A percentile compares a stretch with the other conserved stretches of the same genome.
Evolutionary conservation across 257 asterid species (phyloP).

Genomic region (Eustoma russellianum): DNA sequence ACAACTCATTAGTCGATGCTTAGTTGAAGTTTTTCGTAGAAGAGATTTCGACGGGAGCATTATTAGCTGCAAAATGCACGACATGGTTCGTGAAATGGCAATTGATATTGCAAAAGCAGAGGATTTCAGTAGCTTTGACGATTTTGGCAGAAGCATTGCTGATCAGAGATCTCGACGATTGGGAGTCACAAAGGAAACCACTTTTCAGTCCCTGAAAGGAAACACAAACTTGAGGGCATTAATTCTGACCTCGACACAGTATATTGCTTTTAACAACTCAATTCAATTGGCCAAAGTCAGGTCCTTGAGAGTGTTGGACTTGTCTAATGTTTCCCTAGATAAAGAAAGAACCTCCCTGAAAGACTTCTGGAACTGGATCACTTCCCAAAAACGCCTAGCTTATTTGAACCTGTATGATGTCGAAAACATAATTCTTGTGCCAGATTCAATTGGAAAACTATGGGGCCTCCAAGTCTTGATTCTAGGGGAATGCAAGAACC

Average conservation of each 20-base stretch:
- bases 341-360: background rate
- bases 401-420: conserved; percentile 19
- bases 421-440: conserved; percentile 6
- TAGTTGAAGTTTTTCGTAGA: conserved; percentile 14
- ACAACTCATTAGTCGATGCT: conserved; percentile 18
- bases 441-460: conserved; percentile 11
- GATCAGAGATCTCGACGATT: conserved; percentile 14
- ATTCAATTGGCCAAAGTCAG: conserved; percentile 15
- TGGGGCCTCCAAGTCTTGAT: conserved; percentile 20
- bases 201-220: background rate
- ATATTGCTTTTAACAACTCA: conserved; percentile 10
- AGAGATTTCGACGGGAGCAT: conserved; percentile 18
- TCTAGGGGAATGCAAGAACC: conserved; percentile 16
- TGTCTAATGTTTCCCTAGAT: conserved; percentile 17
- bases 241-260: conserved; percentile 9
- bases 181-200: conserved; percentile 9
- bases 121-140: conserved; percentile 12
- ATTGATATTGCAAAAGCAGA: conserved; percentile 16
- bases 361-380: conserved; percentile 27
- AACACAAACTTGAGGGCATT: conserved; percentile 18
- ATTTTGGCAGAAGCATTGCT: conserved; percentile 3
- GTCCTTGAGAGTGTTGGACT: conserved; percentile 24
- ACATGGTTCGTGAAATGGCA: conserved; percentile 20
- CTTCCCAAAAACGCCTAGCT: conserved; percentile 15
- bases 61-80: conserved; percentile 20